A percentile compares a stretch with the other conserved stretches of the same genome.
Conservation (phyloP, 1,284 basidiomycete genomes). For the Uromyces viciae-fabae region DNA sequence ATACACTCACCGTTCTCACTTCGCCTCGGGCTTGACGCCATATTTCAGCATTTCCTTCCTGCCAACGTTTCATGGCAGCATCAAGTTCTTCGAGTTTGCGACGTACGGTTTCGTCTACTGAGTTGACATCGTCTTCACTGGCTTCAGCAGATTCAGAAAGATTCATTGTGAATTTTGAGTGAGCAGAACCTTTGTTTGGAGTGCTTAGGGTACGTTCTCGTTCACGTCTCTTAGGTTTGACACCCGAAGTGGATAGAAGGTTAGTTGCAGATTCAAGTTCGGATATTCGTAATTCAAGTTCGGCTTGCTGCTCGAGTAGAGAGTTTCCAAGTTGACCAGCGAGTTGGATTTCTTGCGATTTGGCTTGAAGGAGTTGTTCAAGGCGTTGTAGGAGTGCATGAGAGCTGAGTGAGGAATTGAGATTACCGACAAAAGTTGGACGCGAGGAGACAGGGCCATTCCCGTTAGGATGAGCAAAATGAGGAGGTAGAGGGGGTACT, state of each 20-base stretch:
- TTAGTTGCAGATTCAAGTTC: slow-evolving; percentile 63
- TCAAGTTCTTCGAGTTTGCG: slow-evolving; percentile 36
- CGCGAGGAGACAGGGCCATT: background rate
- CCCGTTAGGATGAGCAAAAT: slow-evolving; percentile 36
- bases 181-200: slow-evolving; percentile 58
- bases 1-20: background rate
- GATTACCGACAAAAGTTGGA: no score
- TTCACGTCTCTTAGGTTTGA: slow-evolving; percentile 21
- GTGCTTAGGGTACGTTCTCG: background rate
- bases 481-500: slow-evolving; percentile 39
- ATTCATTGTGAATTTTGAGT: slow-evolving; percentile 51
- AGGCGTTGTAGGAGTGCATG: slow-evolving; percentile 59
- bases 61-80: slow-evolving; percentile 40
- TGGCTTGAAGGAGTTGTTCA: slow-evolving; percentile 74
- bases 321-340: slow-evolving; percentile 84
- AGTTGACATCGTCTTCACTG: slow-evolving; percentile 54
- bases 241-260: slow-evolving; percentile 30
- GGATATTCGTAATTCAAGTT: slow-evolving; percentile 77
- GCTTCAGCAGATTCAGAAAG: slow-evolving; percentile 61
- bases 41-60: slow-evolving; percentile 33
- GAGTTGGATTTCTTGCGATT: slow-evolving; percentile 82
- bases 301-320: slow-evolving; percentile 81
- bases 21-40: slow-evolving; percentile 43
- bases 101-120: slow-evolving; percentile 61
- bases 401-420: slow-evolving; percentile 18